Evolutionary conservation across 352 stramenopile species (phyloP), one percentile per base, ranked within the genome.

Genomic region (Pythium dissimile): DNA sequence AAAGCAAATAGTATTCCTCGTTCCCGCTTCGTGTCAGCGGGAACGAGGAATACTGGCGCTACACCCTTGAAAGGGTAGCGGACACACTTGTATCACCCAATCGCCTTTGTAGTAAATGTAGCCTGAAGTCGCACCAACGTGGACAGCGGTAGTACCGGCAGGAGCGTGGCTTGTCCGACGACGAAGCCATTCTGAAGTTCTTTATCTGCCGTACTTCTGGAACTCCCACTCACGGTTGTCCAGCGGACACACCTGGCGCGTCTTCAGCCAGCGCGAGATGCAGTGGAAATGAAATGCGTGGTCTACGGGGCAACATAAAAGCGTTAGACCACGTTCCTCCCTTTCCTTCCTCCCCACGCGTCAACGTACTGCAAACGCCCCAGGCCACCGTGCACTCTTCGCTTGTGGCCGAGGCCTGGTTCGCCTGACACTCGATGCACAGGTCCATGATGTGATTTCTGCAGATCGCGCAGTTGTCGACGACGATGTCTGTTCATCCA

Each of bases 221-320:
- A 99, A 99, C 59, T 99, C 97, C 97, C 97, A 99, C 84, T 99
- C 97, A 71, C 98, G 98, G 81, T 99, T 99, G 83, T 98, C 98
- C 43, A 99, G 75, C 34, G 97, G 97, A 86, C 97, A 99, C 43
- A 99, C 97, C 63, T 97, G 96, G 45, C 97, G 80, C 18, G 97
- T 99, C 83, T 99, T 99, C 48, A 99, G 82, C 97, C 97, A 99
- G 60, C 97, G 90, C 66, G 98, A 97, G 66, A 99, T 99, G 80
- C 97, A 99, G 81, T 99, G 96, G 53, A 99, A 97, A 81, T 99
- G 97, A 80, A 99, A 99, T 11, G 97, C 96, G 69, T 99, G 97
- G 67, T 98, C 94, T 91, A 82, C 91, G 61, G 81, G 80, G 59
- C 95, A 96, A 6, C n/a, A n/a, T n/a, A n/a, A n/a, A n/a, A n/a